Conservation (phyloP, 345 rosid genomes). For the Garcia nutans region DNA sequence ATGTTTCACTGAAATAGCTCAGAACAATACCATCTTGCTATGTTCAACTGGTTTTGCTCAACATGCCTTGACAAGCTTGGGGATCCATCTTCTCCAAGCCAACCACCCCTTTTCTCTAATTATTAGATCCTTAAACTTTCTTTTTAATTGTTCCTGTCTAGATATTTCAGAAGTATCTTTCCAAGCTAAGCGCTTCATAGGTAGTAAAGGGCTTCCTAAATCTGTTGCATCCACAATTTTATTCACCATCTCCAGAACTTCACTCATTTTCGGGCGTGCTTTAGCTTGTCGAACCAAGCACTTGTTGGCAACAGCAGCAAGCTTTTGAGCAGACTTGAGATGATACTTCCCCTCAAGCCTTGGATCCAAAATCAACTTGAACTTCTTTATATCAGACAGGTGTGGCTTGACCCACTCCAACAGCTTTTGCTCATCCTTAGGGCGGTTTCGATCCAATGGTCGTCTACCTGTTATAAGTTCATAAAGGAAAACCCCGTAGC, state of each 20-base stretch:
- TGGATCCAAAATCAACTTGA: conserved; percentile 75
- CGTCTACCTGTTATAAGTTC: conserved; percentile 93
- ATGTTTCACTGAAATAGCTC: not conserved
- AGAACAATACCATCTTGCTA: not conserved
- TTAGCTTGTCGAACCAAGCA: conserved; percentile 69
- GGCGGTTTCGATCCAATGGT: conserved; percentile 77
- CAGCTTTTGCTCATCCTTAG: conserved; percentile 80
- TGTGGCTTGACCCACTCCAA: conserved; percentile 92
- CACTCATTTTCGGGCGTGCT: conserved; percentile 73
- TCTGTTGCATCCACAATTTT: conserved; percentile 51
- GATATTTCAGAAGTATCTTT: conserved; percentile 41
- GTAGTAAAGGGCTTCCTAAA: conserved; percentile 34
- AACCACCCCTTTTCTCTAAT: conserved; percentile 53
- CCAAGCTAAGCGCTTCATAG: conserved; percentile 32
- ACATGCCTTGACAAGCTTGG: conserved; percentile 36
- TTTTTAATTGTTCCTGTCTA: conserved; percentile 44
- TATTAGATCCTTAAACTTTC: conserved; percentile 48
- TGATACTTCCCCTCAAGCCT: conserved; percentile 71
- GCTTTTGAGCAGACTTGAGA: conserved; percentile 61
- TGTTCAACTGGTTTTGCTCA: not conserved
- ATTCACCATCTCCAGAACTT: conserved; percentile 67
- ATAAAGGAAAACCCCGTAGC: conserved; percentile 83
- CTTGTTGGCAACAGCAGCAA: conserved; percentile 75
- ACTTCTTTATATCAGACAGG: conserved; percentile 62
- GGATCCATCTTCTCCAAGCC: conserved; percentile 48